These are phyloP conservation scores for Hortaea werneckii DNA, from an alignment of 2,329 filamentous ascomycete genomes.

Conservation along the genomic window DNA sequence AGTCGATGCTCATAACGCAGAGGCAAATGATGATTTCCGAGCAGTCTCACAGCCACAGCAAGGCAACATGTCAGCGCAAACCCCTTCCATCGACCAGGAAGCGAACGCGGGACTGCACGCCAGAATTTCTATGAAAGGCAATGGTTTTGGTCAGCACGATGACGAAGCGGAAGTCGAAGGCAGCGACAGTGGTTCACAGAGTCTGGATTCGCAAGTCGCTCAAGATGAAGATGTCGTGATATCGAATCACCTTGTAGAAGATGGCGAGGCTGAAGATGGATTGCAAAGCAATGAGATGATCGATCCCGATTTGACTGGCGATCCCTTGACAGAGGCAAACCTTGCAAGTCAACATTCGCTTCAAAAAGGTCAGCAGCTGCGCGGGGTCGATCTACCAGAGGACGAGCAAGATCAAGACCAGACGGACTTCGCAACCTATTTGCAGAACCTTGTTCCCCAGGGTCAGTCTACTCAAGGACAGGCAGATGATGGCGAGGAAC, in stretches of 20 bases:
- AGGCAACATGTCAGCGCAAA: no score
- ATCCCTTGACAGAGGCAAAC: conserved; percentile 23
- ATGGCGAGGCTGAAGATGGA: conserved; percentile 6
- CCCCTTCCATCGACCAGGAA: no score
- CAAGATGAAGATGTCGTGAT: conserved; percentile 1
- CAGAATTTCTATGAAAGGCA: conserved; percentile 2
- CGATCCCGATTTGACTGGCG: neutral
- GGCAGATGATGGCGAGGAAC: neutral
- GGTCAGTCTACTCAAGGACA: neutral
- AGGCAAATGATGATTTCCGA: no score
- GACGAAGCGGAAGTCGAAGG: neutral
- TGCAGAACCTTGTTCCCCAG: conserved; percentile 8
- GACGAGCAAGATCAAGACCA: conserved; percentile 23
- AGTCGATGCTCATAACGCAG: no score
- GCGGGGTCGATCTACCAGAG: conserved; percentile 19
- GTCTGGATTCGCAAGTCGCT: neutral
- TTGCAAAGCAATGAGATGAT: conserved; percentile 1
- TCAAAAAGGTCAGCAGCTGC: conserved; percentile 8
- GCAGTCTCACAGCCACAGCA: no score
- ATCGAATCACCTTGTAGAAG: conserved; percentile 5
- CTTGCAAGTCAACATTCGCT: conserved; percentile 23
- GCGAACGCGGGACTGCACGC: neutral
- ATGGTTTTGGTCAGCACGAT: neutral
- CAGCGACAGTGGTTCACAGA: neutral
- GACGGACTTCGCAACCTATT: conserved; percentile 14